These are phyloP conservation scores for Silene coronaria DNA, from an alignment of 179 eudicot species.

Conservation along the genomic window DNA sequence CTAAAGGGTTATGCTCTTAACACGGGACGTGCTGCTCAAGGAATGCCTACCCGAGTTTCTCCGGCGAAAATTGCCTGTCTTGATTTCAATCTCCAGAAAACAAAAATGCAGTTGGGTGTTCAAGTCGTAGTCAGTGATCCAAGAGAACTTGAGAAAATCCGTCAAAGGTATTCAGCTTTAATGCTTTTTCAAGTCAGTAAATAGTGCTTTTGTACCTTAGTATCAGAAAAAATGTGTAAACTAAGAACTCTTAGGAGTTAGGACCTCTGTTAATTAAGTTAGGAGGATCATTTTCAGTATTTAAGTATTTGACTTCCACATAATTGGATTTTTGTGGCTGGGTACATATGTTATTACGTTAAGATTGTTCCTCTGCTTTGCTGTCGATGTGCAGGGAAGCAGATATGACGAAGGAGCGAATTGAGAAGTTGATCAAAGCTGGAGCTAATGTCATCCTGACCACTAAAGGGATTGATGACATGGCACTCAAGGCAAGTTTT, in stretches of 20 bases:
- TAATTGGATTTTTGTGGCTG: neutral
- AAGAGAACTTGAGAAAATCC: conserved; percentile 91
- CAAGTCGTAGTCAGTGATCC: conserved; percentile 95
- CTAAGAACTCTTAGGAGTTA: neutral
- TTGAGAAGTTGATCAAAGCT: conserved; percentile 82
- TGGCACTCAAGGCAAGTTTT: conserved; percentile 85
- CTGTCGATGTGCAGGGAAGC: conserved; percentile 60
- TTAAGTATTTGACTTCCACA: neutral
- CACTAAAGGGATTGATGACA: conserved; percentile 95
- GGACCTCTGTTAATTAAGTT: neutral
- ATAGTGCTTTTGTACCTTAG: neutral
- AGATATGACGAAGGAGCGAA: conserved; percentile 93
- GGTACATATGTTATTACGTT: neutral
- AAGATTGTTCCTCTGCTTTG: neutral
- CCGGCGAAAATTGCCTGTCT: conserved; percentile 96
- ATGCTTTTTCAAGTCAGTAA: neutral
- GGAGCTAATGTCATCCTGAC: conserved; percentile 92
- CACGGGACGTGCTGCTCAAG: conserved; percentile 98
- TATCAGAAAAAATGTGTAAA: neutral
- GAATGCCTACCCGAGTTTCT: conserved; percentile 85
- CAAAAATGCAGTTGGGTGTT: conserved; percentile 98
- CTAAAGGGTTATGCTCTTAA: conserved; percentile 95
- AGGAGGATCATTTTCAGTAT: neutral
- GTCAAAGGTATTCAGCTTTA: conserved; percentile 61
- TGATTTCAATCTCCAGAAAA: conserved; percentile 90